Percentiles rank a stretch among this genome's conserved stretches.
These are phyloP conservation scores for Fragosphaeria purpurea DNA, from an alignment of 2,329 filamentous ascomycete species.

Conservation along the genomic window DNA sequence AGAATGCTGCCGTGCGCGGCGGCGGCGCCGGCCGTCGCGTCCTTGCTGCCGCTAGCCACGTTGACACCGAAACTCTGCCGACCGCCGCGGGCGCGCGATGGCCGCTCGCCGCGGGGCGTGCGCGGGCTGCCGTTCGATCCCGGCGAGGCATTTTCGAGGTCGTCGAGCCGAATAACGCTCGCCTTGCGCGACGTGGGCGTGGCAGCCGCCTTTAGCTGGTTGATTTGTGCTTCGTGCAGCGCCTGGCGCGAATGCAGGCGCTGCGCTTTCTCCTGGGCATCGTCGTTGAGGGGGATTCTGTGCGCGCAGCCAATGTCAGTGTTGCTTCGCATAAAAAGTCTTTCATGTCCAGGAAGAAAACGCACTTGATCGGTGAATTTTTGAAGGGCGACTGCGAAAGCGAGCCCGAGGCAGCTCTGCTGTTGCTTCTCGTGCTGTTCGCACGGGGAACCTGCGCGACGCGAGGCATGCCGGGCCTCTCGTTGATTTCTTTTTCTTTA, in stretches of 20 bases:
- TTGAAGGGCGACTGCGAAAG: constrained; percentile 43
- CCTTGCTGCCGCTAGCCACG: constrained; percentile 24
- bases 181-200: constrained; percentile 59
- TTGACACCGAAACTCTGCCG: constrained; percentile 16
- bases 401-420: constrained; percentile 37
- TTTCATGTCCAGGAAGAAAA: too few species aligned
- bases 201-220: constrained; percentile 69
- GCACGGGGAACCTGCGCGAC: constrained; percentile 45
- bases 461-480: constrained; percentile 40
- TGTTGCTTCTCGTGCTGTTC: constrained; percentile 24
- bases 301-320: not conserved
- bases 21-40: constrained; percentile 10
- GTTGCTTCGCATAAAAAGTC: too few species aligned
- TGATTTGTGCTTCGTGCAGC: constrained; percentile 81
- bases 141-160: constrained; percentile 44
- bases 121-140: constrained; percentile 39
- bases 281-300: constrained; percentile 93
- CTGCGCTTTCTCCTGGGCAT: constrained; percentile 81
- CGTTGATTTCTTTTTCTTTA: constrained; percentile 9
- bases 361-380: constrained; percentile 49
- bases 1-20: constrained; percentile 1
- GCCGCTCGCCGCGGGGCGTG: constrained; percentile 35
- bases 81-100: constrained; percentile 20
- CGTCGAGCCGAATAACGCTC: constrained; percentile 43
- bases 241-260: constrained; percentile 81